Evolutionary conservation across 1,139 yeast species (phyloP).

Genomic region (Debaryomyces robertsiae): DNA sequence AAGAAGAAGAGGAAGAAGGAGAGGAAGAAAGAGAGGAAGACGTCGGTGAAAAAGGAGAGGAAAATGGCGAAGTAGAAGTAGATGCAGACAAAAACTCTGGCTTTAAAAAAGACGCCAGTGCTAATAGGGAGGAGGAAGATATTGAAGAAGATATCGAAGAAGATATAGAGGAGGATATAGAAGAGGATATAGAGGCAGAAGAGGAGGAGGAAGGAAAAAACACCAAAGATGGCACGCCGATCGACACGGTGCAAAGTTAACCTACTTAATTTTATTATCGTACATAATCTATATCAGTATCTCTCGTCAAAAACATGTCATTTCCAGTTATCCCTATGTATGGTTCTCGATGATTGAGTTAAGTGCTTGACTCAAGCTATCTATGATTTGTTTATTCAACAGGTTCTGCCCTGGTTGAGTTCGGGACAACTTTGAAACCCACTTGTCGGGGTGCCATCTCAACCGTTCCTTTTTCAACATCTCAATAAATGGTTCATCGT

Average conservation of each 20-base stretch:
- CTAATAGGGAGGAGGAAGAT: conserved; percentile 17
- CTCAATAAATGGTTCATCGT: conserved; percentile 21
- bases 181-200: conserved; percentile 14
- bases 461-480: conserved; percentile 54
- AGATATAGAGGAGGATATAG: conserved; percentile 13
- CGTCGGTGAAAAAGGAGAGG: conserved; percentile 13
- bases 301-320: conserved; percentile 5
- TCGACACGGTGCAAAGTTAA: conserved; percentile 7
- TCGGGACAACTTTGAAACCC: conserved; percentile 28
- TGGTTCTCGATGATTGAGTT: conserved; percentile 27
- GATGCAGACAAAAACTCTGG: conserved; percentile 6
- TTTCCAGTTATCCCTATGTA: conserved; percentile 10
- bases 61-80: conserved; percentile 8
- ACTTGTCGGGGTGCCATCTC: conserved; percentile 72
- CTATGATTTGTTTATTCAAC: conserved; percentile 30
- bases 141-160: conserved; percentile 18
- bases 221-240: conserved; percentile 8
- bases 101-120: conserved; percentile 12
- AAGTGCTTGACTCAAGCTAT: conserved; percentile 33
- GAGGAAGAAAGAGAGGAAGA: conserved; percentile 38
- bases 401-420: conserved; percentile 9
- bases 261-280: conserved; percentile 7
- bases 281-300: conserved; percentile 4
- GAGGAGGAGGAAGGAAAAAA: conserved; percentile 13
- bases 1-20: conserved; percentile 53